phyloP scores from a whole-genome alignment of 2,329 filamentous ascomycete genomes.

The Nannizziopsis arthrosporioides region DNA sequence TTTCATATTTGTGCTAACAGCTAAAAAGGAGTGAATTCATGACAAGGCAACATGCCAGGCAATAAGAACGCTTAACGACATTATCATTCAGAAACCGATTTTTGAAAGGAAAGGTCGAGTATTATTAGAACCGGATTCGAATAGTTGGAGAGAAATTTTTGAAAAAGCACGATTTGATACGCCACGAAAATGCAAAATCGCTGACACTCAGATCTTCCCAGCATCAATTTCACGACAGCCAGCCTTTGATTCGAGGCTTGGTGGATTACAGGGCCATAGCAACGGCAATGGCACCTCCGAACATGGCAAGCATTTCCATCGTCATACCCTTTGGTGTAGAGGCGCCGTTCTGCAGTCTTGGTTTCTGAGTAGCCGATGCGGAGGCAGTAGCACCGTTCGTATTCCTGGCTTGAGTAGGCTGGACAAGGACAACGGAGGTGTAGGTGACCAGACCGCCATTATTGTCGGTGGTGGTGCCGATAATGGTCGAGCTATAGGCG shows the following conservation, averaged over 20 bases:
- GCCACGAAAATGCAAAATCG: background rate
- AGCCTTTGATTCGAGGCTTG: too few species aligned
- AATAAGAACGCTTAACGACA: too few species aligned
- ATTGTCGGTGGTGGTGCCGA: slow-evolving; percentile 32
- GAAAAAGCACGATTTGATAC: background rate
- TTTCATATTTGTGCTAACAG: too few species aligned
- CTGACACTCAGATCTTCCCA: background rate
- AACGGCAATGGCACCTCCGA: slow-evolving; percentile 32
- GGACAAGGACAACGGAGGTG: slow-evolving; percentile 36
- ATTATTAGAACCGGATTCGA: background rate
- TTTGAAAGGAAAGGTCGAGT: too few species aligned
- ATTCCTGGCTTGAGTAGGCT: slow-evolving; percentile 24
- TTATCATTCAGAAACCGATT: too few species aligned
- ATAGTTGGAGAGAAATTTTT: background rate
- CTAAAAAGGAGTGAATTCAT: too few species aligned
- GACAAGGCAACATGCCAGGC: too few species aligned
- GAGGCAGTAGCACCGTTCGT: slow-evolving; percentile 15
- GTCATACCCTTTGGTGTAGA: slow-evolving; percentile 22
- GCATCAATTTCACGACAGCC: background rate
- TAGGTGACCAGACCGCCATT: slow-evolving; percentile 34
- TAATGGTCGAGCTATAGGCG: slow-evolving; percentile 23
- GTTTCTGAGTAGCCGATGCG: slow-evolving; percentile 15
- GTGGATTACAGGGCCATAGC: slow-evolving; percentile 28
- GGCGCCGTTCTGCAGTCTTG: slow-evolving; percentile 31
- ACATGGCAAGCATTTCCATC: slow-evolving; percentile 29